Conservation (phyloP, 2,329 filamentous ascomycete species). For the Tolypocladium album region DNA sequence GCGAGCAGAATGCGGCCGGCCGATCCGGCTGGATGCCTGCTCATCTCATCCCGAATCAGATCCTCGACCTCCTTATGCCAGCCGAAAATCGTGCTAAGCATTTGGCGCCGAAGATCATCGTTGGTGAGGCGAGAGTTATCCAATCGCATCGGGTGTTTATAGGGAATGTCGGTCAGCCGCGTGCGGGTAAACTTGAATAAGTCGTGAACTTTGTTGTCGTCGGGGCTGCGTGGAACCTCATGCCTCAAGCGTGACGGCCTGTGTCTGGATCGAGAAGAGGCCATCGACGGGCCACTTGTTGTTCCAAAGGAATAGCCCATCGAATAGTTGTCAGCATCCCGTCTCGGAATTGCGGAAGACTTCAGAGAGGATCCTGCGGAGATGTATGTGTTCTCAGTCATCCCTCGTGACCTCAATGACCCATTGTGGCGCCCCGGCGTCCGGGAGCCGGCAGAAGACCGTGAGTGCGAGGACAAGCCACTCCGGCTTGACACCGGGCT, state of each 20-base stretch:
- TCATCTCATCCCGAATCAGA: constrained; percentile 76
- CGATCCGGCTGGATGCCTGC: constrained; percentile 61
- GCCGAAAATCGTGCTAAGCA: constrained; percentile 90
- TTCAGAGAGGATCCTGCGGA: constrained; percentile 47
- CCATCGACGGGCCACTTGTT: constrained; percentile 29
- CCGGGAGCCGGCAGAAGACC: constrained; percentile 43
- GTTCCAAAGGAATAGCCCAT: constrained; percentile 26
- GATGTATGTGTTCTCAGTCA: constrained; percentile 58
- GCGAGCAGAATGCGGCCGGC: constrained; percentile 71
- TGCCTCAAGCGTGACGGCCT: constrained; percentile 64
- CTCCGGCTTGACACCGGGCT: constrained; percentile 58
- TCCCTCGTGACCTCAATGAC: constrained; percentile 41
- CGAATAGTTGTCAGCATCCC: constrained; percentile 44
- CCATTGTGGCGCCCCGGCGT: constrained; percentile 37
- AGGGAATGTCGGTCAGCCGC: constrained; percentile 72
- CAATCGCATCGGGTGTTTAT: constrained; percentile 53
- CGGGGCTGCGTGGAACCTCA: constrained; percentile 67
- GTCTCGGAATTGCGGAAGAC: constrained; percentile 20
- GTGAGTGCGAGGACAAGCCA: constrained; percentile 47
- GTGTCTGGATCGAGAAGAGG: constrained; percentile 35
- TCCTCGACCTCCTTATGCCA: constrained; percentile 81
- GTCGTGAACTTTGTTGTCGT: constrained; percentile 61
- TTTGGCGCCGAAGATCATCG: constrained; percentile 76
- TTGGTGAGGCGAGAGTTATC: constrained; percentile 54
- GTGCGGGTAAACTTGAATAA: constrained; percentile 80